These are phyloP conservation scores for Suillus brevipes DNA, from an alignment of 768 basidiomycete species.

Conservation along the genomic window DNA sequence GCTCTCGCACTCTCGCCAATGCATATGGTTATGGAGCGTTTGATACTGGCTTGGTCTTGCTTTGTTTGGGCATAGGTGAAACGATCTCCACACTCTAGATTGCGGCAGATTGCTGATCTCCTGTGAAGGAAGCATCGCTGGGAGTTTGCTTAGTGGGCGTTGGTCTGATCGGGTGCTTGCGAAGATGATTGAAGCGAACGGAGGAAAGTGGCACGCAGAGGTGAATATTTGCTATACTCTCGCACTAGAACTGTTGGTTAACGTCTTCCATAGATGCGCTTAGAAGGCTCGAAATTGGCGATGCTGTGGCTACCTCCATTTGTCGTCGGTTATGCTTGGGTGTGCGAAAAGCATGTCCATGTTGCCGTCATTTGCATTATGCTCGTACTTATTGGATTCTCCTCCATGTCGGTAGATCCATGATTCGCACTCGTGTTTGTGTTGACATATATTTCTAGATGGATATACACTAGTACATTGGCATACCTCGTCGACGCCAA, in stretches of 20 bases:
- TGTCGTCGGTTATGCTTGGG: conserved; percentile 75
- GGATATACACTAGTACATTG: conserved; percentile 67
- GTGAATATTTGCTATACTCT: conserved; percentile 33
- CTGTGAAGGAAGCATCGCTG: conserved; percentile 45
- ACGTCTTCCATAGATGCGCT: conserved; percentile 59
- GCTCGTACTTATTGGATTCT: conserved; percentile 73
- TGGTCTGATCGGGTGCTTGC: conserved; percentile 55
- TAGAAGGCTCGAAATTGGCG: conserved; percentile 60
- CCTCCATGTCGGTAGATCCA: conserved; percentile 56
- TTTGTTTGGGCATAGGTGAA: conserved; percentile 71
- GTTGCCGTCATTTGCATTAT: conserved; percentile 69
- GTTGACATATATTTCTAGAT: conserved; percentile 32
- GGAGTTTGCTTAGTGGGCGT: conserved; percentile 57
- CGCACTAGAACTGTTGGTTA: background rate
- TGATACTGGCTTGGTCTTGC: conserved; percentile 71
- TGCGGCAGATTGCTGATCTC: background rate
- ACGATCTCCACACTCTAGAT: conserved; percentile 2
- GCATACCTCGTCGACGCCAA: conserved; percentile 90
- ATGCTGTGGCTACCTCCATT: conserved; percentile 56
- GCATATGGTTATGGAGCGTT: conserved; percentile 69
- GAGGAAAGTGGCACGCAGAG: conserved; percentile 61
- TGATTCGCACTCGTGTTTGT: background rate
- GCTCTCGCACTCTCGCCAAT: conserved; percentile 62
- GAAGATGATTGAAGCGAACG: conserved; percentile 43
- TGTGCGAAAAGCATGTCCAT: conserved; percentile 58